These are phyloP conservation scores for Ophiostoma ips DNA, from an alignment of 2,329 filamentous ascomycete species.

Conservation along the genomic window DNA sequence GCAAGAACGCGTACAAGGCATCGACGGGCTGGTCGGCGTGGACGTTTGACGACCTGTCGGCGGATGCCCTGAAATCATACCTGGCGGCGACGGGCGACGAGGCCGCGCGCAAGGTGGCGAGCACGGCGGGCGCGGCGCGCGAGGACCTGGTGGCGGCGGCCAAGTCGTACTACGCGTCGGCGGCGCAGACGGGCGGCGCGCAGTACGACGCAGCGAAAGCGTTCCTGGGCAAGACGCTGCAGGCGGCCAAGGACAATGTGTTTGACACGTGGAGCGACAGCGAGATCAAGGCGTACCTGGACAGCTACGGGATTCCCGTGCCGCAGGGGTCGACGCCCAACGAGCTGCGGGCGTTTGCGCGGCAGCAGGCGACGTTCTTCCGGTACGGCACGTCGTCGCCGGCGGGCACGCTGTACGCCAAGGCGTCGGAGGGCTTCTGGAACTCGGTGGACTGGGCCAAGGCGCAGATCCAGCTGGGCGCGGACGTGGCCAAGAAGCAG, in stretches of 20 bases:
- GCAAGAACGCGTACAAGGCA: conserved; percentile 58
- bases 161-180: conserved; percentile 44
- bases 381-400: conserved; percentile 59
- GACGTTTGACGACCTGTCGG: conserved; percentile 67
- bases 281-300: conserved; percentile 66
- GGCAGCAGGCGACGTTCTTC: conserved; percentile 64
- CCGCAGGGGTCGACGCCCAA: conserved; percentile 57
- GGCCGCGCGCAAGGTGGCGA: conserved; percentile 42
- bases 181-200: conserved; percentile 42
- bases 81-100: conserved; percentile 37
- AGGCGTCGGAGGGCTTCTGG: conserved; percentile 35
- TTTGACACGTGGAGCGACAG: conserved; percentile 63
- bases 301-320: conserved; percentile 56
- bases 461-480: conserved; percentile 33
- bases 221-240: conserved; percentile 53
- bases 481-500: conserved; percentile 34
- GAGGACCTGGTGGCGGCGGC: conserved; percentile 59
- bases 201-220: conserved; percentile 56
- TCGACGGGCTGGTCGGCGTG: conserved; percentile 54
- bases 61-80: conserved; percentile 53
- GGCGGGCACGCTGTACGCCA: conserved; percentile 50
- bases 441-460: conserved; percentile 34
- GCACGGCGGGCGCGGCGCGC: conserved; percentile 51
- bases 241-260: conserved; percentile 46
- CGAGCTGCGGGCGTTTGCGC: conserved; percentile 55